These are phyloP conservation scores for Jaltomata sinuosa DNA, from an alignment of 257 asterid species.

Conservation along the genomic window DNA sequence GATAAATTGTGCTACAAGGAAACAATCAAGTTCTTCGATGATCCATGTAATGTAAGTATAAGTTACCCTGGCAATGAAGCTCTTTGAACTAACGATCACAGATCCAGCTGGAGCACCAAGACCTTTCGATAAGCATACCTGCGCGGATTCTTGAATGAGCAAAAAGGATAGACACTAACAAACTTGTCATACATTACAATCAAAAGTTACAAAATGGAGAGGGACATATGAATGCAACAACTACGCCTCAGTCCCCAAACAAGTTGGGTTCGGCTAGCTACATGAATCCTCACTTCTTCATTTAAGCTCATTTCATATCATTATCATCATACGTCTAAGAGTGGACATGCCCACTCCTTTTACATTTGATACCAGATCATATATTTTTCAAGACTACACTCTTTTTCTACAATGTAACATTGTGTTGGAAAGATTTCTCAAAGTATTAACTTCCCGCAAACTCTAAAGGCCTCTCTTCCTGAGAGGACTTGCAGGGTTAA, in stretches of 20 bases:
- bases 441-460: too few relatives aligned
- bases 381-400: not conserved
- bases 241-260: too few relatives aligned
- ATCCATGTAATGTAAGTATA: not conserved
- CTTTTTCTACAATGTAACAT: not conserved
- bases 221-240: too few relatives aligned
- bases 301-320: too few relatives aligned
- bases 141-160: not conserved
- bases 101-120: conserved; percentile 96
- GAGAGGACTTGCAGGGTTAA: too few relatives aligned
- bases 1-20: not conserved
- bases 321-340: too few relatives aligned
- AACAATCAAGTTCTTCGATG: not conserved
- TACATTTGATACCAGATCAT: not conserved
- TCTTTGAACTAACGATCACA: conserved; percentile 69
- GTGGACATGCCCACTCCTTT: too few relatives aligned
- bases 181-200: not conserved
- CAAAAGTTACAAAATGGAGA: too few relatives aligned
- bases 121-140: conserved; percentile 94
- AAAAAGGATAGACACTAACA: not conserved
- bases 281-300: too few relatives aligned
- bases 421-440: too few relatives aligned
- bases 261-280: too few relatives aligned
- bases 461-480: too few relatives aligned
- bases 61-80: conserved; percentile 69